Base-by-base conservation (phyloP, 208 protist genomes). In the Trypanosoma avium region DNA sequence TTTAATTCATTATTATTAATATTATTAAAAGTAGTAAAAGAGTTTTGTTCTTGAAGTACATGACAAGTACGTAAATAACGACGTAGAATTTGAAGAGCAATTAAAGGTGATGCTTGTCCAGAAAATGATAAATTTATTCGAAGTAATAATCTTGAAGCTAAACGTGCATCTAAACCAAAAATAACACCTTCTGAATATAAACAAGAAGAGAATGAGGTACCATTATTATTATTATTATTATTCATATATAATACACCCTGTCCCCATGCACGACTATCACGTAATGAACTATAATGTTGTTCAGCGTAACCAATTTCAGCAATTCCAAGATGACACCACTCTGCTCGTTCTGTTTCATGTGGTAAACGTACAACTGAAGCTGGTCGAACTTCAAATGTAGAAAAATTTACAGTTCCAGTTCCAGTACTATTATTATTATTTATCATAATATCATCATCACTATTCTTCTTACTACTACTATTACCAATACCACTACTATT, bases 41-140 rank as follows among this genome's bases (percentile, higher is more conserved):
- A 55, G 3, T 65, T 55, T 59, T 90, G 74, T 32, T 75, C 50
- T 12, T 74, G 72, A 53, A 86, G 54, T 2, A 79, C 9, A 33
- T 79, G 65, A 57, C 88, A 91, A 12, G 68, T 85, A 19, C 64
- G 64, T 49, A 92, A 43, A 52, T 95, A 91, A 15, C 89, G 85
- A 19, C 71, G 68, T 52, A 95, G 64, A 36, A 95, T 78, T 36
- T 90, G 69, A 24, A 88, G 17, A 9, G 84, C 89, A 49, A 95
- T 62, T 52, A 91, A 62, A 40, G 89, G 84, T 4, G 86, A 84
- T 0, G 79, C 71, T 61, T 89, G 84, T 1, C 82, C 81, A 9
- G 59, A 68, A 55, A 89, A 85, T 42, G 71, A 77, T 1, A 85
- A 67, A 46, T 84, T 84, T 21, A 75, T 77, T 27, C 86, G 85